Conservation (phyloP, 1,284 basidiomycete species). For the Cryptococcus maquisensis region DNA sequence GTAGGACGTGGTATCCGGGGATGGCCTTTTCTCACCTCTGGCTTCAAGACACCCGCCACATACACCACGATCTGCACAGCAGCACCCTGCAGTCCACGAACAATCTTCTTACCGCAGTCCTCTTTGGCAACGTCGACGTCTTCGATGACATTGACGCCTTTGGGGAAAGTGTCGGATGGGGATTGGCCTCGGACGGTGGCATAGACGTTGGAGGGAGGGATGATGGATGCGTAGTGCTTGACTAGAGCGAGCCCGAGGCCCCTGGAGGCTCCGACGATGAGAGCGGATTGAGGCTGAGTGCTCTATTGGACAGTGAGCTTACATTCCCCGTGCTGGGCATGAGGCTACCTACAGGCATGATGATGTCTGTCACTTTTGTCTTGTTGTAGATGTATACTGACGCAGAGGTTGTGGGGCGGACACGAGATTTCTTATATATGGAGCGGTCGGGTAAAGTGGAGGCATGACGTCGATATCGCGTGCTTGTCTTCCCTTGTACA, state of each 20-base stretch:
- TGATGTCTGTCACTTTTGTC: not conserved
- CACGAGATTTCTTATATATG: too few species aligned
- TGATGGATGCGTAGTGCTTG: constrained; percentile 25
- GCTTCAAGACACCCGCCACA: constrained; percentile 51
- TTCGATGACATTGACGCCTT: constrained; percentile 45
- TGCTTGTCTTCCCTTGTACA: not conserved
- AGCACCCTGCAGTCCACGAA: constrained; percentile 39
- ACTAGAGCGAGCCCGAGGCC: constrained; percentile 52
- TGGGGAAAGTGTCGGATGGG: constrained; percentile 27
- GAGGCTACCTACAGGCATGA: not conserved
- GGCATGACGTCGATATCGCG: not conserved
- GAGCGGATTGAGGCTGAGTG: constrained; percentile 19
- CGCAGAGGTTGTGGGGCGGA: not conserved
- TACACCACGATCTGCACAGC: constrained; percentile 49
- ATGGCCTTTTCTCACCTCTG: constrained; percentile 41
- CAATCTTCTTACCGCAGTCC: constrained; percentile 46
- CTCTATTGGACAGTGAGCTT: not conserved
- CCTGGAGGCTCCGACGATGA: constrained; percentile 50
- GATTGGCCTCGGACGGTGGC: constrained; percentile 47
- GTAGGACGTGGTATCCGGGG: too few species aligned
- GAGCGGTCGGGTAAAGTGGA: too few species aligned
- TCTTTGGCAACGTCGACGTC: constrained; percentile 48
- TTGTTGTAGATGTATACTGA: not conserved
- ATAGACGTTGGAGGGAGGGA: constrained; percentile 35
- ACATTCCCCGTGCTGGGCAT: not conserved